Evolutionary conservation across 179 eudicot genomes (phyloP).

Genomic region (Actinidia chinensis): DNA sequence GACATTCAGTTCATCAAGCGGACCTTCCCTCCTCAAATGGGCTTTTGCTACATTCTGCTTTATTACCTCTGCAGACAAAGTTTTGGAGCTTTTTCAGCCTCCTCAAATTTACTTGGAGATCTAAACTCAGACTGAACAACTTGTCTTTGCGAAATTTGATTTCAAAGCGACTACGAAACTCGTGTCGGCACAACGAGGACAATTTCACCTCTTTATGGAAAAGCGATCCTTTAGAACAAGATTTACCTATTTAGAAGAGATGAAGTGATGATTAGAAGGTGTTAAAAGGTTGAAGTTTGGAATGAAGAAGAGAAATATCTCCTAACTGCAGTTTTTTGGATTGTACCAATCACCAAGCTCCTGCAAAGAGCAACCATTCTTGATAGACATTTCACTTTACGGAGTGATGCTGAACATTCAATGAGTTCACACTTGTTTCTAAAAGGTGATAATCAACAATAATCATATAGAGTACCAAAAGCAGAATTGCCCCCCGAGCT

Average conservation of each 20-base stretch:
- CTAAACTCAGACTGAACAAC: constrained; percentile 23
- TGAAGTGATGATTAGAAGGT: constrained; percentile 22
- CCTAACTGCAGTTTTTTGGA: constrained; percentile 18
- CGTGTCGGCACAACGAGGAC: constrained; percentile 18
- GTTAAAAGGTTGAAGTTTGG: constrained; percentile 13
- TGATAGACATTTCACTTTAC: constrained; percentile 18
- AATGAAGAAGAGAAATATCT: constrained; percentile 15
- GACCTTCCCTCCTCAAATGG: constrained; percentile 36
- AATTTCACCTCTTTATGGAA: constrained; percentile 12
- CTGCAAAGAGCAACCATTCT: not conserved
- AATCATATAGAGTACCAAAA: constrained; percentile 26
- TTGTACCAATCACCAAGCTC: constrained; percentile 18
- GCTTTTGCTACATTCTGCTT: constrained; percentile 26
- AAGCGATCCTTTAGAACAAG: constrained; percentile 16
- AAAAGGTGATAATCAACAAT: constrained; percentile 28
- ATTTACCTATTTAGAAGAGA: constrained; percentile 17
- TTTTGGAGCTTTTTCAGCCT: constrained; percentile 26
- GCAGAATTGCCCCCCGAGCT: constrained; percentile 22
- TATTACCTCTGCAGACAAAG: constrained; percentile 19
- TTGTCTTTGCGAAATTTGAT: constrained; percentile 16
- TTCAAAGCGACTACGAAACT: not conserved
- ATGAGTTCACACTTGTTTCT: constrained; percentile 25
- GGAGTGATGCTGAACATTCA: constrained; percentile 23
- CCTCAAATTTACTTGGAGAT: constrained; percentile 20
- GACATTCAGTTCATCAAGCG: constrained; percentile 23